Evolutionary conservation across 768 basidiomycete species (phyloP).

Genomic region (Trametes cubensis): DNA sequence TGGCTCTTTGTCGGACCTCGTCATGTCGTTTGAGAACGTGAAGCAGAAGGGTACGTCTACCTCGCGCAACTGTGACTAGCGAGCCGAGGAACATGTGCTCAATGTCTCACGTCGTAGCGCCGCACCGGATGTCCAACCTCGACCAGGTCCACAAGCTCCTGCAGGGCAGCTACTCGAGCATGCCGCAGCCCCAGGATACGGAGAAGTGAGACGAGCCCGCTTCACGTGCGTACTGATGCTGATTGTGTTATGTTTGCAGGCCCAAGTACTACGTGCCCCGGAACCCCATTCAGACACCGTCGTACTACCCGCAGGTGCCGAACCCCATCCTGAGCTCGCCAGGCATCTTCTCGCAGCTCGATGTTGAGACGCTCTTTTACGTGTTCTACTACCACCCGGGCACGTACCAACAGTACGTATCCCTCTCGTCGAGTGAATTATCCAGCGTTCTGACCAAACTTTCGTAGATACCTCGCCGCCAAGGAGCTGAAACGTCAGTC

Average conservation of each 20-base stretch:
- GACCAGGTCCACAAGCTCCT: conserved; percentile 92
- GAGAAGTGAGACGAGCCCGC: conserved; percentile 70
- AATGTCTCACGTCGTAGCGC: conserved; percentile 43
- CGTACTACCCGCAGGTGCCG: conserved; percentile 92
- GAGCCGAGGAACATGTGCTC: conserved; percentile 10
- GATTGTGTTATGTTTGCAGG: conserved; percentile 45
- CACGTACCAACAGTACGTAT: conserved; percentile 92
- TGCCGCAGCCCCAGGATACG: conserved; percentile 92
- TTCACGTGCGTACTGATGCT: not conserved
- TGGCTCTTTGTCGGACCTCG: conserved; percentile 87
- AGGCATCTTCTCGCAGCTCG: conserved; percentile 85
- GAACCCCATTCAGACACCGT: conserved; percentile 88
- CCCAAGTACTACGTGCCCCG: conserved; percentile 96
- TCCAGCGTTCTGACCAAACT: not conserved
- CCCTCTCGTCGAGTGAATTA: not conserved
- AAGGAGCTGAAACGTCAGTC: conserved; percentile 96
- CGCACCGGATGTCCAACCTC: conserved; percentile 84
- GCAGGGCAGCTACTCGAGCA: conserved; percentile 85
- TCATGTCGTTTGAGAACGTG: conserved; percentile 91
- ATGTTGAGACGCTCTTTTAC: conserved; percentile 97
- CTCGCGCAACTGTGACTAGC: not conserved
- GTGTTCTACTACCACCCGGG: conserved; percentile 98
- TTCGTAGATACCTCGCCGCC: conserved; percentile 83
- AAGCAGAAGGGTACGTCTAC: conserved; percentile 93
- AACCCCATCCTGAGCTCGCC: conserved; percentile 80